These are phyloP conservation scores for Rhodotorula sp. DNA, from an alignment of 1,284 basidiomycete genomes.

Conservation along the genomic window DNA sequence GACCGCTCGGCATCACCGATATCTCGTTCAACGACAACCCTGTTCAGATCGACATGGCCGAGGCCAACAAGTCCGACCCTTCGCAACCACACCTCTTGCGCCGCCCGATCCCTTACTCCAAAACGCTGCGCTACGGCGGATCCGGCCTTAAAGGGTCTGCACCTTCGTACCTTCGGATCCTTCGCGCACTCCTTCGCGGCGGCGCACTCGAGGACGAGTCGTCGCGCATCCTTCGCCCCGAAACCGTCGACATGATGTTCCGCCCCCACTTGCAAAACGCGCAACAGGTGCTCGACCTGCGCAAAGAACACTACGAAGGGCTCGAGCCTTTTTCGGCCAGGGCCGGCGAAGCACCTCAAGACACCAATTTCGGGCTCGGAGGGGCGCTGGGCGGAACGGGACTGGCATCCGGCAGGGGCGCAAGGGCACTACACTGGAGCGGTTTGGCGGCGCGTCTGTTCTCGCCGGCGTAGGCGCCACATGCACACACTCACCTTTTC, in stretches of 20 bases:
- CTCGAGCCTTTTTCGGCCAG: slow-evolving; percentile 1
- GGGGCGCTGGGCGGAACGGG: slow-evolving; percentile 7
- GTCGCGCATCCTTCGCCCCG: slow-evolving; percentile 14
- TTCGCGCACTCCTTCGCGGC: slow-evolving; percentile 26
- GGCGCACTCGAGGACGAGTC: slow-evolving; percentile 7
- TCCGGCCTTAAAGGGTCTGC: slow-evolving; percentile 28
- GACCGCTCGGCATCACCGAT: slow-evolving; percentile 37
- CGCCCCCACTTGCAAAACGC: slow-evolving; percentile 6
- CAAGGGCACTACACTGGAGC: slow-evolving; percentile 5
- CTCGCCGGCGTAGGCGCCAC: background rate
- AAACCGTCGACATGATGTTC: slow-evolving; percentile 37
- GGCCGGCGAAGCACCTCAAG: background rate
- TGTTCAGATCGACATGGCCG: slow-evolving; percentile 8
- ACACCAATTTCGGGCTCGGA: slow-evolving; percentile 5
- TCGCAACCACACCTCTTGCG: background rate
- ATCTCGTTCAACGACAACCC: slow-evolving; percentile 17
- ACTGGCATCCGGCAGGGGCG: background rate
- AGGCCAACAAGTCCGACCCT: background rate
- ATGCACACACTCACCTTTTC: background rate
- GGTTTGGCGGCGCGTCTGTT: slow-evolving; percentile 5
- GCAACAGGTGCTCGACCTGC: background rate
- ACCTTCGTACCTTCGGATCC: slow-evolving; percentile 25
- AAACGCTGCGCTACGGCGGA: slow-evolving; percentile 22
- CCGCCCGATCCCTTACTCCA: background rate
- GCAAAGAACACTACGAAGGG: background rate